Conservation (phyloP, 1,284 basidiomycete species). For the Puccinia polysora region DNA sequence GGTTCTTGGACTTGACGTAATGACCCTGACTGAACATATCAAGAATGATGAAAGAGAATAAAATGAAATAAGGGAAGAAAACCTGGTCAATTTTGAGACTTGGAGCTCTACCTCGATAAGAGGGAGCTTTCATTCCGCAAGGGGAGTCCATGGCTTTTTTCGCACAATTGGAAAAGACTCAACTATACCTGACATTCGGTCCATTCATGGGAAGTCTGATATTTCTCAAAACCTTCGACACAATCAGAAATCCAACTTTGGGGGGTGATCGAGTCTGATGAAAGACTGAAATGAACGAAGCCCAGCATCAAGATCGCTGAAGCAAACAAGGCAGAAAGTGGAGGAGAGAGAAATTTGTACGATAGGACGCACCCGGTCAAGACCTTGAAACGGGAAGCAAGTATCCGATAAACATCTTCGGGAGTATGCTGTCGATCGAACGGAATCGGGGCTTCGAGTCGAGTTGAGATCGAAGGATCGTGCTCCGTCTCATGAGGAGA, state of each 20-base stretch:
- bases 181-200: not conserved
- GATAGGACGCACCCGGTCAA: not conserved
- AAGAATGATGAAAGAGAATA: not conserved
- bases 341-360: too few relatives aligned
- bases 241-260: not conserved
- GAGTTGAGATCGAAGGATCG: not conserved
- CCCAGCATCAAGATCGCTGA: too few relatives aligned
- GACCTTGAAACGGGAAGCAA: not conserved
- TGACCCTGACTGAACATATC: not conserved
- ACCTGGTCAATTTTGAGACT: not conserved
- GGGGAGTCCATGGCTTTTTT: too few relatives aligned
- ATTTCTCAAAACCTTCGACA: not conserved
- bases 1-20: conserved; percentile 1
- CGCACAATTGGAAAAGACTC: not conserved
- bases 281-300: too few relatives aligned
- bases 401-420: not conserved
- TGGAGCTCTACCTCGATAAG: too few relatives aligned
- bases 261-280: conserved; percentile 4
- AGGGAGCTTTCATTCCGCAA: too few relatives aligned
- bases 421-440: too few relatives aligned
- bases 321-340: too few relatives aligned
- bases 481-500: not conserved
- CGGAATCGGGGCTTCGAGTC: too few relatives aligned
- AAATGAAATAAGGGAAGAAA: not conserved
- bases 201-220: not conserved